These are phyloP conservation scores for Lentinus tigrinus DNA, from an alignment of 768 basidiomycete species.

Conservation along the genomic window DNA sequence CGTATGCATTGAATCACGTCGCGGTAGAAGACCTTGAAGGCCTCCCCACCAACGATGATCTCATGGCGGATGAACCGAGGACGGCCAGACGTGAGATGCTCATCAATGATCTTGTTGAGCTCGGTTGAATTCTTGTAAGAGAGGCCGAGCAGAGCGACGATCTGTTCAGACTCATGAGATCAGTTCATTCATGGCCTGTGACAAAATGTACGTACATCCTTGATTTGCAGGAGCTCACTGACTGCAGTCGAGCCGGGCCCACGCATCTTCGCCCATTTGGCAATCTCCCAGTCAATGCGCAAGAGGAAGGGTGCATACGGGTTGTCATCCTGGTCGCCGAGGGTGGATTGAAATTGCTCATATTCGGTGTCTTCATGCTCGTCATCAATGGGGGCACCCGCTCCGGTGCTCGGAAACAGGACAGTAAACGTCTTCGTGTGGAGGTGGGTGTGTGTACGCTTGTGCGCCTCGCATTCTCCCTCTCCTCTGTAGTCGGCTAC, in stretches of 20 bases:
- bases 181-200: too few relatives aligned
- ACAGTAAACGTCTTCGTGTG: too few relatives aligned
- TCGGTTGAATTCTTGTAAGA: slow-evolving; percentile 29
- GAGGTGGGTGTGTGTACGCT: too few relatives aligned
- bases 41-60: slow-evolving; percentile 28
- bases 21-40: slow-evolving; percentile 29
- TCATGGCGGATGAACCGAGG: slow-evolving; percentile 26
- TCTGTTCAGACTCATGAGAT: too few relatives aligned
- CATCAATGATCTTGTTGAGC: slow-evolving; percentile 32
- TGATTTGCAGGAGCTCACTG: slow-evolving; percentile 36
- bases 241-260: slow-evolving; percentile 38
- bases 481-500: too few relatives aligned
- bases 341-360: too few relatives aligned
- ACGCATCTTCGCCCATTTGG: slow-evolving; percentile 39
- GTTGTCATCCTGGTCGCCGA: not conserved
- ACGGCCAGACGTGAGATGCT: slow-evolving; percentile 19
- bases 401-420: too few relatives aligned
- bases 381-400: too few relatives aligned
- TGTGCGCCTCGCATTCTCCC: too few relatives aligned
- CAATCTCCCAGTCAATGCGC: slow-evolving; percentile 39
- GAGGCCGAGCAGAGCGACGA: slow-evolving; percentile 17
- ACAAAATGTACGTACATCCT: slow-evolving; percentile 28
- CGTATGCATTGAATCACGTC: slow-evolving; percentile 34
- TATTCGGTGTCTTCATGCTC: too few relatives aligned
- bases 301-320: slow-evolving; percentile 34